Percentiles rank a stretch among this genome's conserved stretches.
These are phyloP conservation scores for Plectosphaerella cucumerina DNA, from an alignment of 2,329 filamentous ascomycete species.

Conservation along the genomic window DNA sequence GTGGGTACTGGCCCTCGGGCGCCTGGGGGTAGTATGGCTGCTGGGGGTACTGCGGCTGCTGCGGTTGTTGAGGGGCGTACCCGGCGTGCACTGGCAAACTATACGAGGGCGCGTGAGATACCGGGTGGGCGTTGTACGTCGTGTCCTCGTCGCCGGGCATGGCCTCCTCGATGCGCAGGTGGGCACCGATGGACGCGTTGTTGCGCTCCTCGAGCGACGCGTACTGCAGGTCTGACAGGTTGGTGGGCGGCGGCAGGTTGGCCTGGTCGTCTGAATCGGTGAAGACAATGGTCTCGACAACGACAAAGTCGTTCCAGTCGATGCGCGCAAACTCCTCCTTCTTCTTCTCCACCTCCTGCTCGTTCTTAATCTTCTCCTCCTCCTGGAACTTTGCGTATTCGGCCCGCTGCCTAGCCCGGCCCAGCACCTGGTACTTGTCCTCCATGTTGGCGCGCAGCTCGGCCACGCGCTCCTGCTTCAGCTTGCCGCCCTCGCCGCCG, in stretches of 20 bases:
- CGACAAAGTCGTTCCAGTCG: constrained; percentile 96
- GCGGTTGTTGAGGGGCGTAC: constrained; percentile 30
- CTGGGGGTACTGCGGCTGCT: neutral
- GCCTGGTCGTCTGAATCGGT: constrained; percentile 82
- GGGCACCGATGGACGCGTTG: constrained; percentile 76
- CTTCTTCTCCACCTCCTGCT: constrained; percentile 82
- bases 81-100: constrained; percentile 42
- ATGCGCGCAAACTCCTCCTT: constrained; percentile 75
- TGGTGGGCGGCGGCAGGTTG: constrained; percentile 83
- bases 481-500: constrained; percentile 61
- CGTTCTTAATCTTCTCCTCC: constrained; percentile 80
- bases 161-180: constrained; percentile 88
- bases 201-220: constrained; percentile 94
- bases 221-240: constrained; percentile 86
- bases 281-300: constrained; percentile 93
- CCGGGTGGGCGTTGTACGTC: constrained; percentile 46
- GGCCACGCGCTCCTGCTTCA: constrained; percentile 67
- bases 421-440: constrained; percentile 76
- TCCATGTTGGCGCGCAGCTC: constrained; percentile 71
- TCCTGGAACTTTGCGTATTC: constrained; percentile 85
- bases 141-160: constrained; percentile 77
- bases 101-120: constrained; percentile 26
- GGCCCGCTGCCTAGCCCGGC: constrained; percentile 77
- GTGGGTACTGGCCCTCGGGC: constrained; percentile 17
- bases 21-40: constrained; percentile 26